Evolutionary conservation across 2,329 filamentous ascomycete genomes (phyloP).

Genomic region (Fusarium annulatum): DNA sequence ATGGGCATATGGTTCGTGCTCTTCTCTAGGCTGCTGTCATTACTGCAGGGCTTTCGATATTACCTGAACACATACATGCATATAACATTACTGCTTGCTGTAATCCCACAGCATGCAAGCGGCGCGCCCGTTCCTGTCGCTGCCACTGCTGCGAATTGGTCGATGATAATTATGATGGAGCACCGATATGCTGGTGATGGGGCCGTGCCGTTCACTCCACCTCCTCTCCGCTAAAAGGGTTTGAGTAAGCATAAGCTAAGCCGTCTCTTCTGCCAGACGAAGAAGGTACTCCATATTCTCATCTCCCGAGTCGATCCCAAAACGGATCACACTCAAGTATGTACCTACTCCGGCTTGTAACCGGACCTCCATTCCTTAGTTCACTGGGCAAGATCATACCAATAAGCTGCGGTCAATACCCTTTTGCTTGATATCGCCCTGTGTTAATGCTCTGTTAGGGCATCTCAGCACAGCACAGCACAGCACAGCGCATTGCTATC

Average conservation of each 20-base stretch:
- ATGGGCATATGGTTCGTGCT: constrained; percentile 40
- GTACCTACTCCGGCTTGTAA: constrained; percentile 33
- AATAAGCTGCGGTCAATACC: constrained; percentile 13
- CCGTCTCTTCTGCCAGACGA: constrained; percentile 34
- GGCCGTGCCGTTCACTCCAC: constrained; percentile 40
- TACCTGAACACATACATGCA: constrained; percentile 8
- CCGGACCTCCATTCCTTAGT: constrained; percentile 27
- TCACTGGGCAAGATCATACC: constrained; percentile 10
- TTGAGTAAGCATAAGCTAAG: constrained; percentile 47
- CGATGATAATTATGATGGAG: constrained; percentile 30
- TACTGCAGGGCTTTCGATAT: constrained; percentile 30
- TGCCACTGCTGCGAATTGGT: constrained; percentile 26
- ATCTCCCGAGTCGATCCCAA: constrained; percentile 41
- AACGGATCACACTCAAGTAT: constrained; percentile 22
- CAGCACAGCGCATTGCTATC: constrained; percentile 9
- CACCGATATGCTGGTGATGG: constrained; percentile 36
- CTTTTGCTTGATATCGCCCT: constrained; percentile 29
- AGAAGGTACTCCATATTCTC: constrained; percentile 36
- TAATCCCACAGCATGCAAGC: constrained; percentile 17
- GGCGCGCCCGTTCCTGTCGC: constrained; percentile 25
- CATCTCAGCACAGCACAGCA: not conserved
- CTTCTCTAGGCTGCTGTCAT: constrained; percentile 37
- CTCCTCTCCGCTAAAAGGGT: constrained; percentile 39
- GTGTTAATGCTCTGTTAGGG: constrained; percentile 35
- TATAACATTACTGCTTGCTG: constrained; percentile 10